phyloP scores from a whole-genome alignment of 148 eudicot species.

The Tetragonia tetragonoides region DNA sequence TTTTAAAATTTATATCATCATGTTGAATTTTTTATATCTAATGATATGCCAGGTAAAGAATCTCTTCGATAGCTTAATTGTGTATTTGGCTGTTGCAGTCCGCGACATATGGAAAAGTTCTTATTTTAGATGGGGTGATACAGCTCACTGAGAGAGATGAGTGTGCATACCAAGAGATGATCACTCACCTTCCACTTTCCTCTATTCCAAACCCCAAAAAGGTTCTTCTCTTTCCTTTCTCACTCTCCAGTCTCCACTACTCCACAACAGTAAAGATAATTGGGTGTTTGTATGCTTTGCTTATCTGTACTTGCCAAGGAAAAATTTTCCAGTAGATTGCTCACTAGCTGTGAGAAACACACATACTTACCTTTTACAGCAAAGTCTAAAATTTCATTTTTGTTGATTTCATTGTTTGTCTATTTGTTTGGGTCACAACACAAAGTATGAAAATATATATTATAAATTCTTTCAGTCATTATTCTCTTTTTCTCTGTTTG shows the following conservation, averaged over 20 bases:
- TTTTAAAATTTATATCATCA: slow-evolving; percentile 4
- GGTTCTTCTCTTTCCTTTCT: slow-evolving; percentile 37
- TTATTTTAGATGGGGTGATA: slow-evolving; percentile 91
- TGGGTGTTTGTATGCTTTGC: not conserved
- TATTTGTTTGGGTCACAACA: no score
- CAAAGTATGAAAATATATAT: no score
- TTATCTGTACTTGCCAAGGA: no score
- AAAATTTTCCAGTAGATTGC: no score
- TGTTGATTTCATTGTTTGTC: no score
- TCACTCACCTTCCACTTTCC: slow-evolving; percentile 86
- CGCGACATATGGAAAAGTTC: slow-evolving; percentile 87
- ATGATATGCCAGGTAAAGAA: not conserved
- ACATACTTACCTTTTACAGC: no score
- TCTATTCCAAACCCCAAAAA: slow-evolving; percentile 93
- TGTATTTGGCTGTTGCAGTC: slow-evolving; percentile 54
- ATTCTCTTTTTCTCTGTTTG: not conserved
- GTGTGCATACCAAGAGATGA: slow-evolving; percentile 98
- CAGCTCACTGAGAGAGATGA: slow-evolving; percentile 98
- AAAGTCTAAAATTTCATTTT: no score
- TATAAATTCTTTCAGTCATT: no score
- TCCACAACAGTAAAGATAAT: not conserved
- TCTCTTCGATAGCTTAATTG: slow-evolving; percentile 3
- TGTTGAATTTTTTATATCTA: not conserved
- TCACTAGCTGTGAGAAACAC: no score
- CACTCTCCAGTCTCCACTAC: not conserved